Evolutionary conservation across 1,284 basidiomycete genomes (phyloP), one percentile per base, ranked within the genome.

Genomic region (Mycosarcoma mackinlayi): DNA sequence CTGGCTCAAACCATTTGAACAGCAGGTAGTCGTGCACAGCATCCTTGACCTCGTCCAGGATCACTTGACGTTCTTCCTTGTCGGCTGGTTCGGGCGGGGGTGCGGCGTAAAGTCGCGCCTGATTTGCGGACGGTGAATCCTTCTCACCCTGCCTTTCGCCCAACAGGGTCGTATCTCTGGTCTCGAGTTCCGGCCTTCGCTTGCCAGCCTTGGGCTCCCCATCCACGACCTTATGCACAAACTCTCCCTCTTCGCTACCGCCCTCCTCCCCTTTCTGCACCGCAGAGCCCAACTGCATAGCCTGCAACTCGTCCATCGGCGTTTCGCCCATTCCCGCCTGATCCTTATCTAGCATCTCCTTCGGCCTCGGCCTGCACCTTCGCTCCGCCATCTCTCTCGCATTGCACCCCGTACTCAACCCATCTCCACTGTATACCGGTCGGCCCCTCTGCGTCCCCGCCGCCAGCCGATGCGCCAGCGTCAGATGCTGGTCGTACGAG

Each of bases 1-100:
- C 78, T 0, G 77, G 77, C 46, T 79, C 78, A 31, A 72, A 79
- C 78, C 78, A 81, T 34, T 65, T 63, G 52, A 80, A 80, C 13
- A 81, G 52, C 38, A 76, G 61, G 45, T 72, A 81, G 19, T 80
- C 75, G 46, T 81, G 79, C 3, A 81, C 48, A 1, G 67, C 79
- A 40, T 78, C 78, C 30, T 61, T 62, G n/a, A 67, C 73, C 45
- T 80, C 78, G 50, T 81, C 77, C 2, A 81, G 53, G 4, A 73
- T 42, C 35, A 81, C 79, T 14, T 58, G 40, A 19, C 79, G 52
- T 8, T 75, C 69, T 27, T 79, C 63, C 35, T 24, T 58, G 25
- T 28, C 35, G n/a, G 33, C 19, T 9, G 55, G 51, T 14, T 68
- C 58, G 1, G 46, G 40, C 0, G 52, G 62, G 16, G 58, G 49